Evolutionary conservation across 2,329 filamentous ascomycete species (phyloP).

Genomic region (Colletotrichum tanaceti): DNA sequence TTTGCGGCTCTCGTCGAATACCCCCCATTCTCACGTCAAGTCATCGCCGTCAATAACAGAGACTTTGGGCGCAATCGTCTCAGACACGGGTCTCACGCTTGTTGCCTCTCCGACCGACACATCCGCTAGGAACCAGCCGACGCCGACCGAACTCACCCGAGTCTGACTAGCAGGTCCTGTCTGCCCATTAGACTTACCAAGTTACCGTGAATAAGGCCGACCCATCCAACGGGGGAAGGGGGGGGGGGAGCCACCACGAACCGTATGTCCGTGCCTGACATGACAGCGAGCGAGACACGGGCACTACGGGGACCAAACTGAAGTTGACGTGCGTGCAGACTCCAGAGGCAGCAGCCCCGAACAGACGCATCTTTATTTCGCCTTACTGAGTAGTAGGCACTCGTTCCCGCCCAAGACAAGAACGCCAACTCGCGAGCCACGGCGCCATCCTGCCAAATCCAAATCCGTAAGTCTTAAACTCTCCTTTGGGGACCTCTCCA

Average conservation of each 20-base stretch:
- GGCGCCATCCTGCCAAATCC: conserved; percentile 23
- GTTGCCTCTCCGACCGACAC: conserved; percentile 24
- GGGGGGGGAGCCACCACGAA: conserved; percentile 24
- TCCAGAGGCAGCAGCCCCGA: conserved; percentile 16
- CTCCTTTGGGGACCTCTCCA: conserved; percentile 16
- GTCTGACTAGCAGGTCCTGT: background rate
- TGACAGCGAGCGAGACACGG: conserved; percentile 41
- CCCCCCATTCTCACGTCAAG: background rate
- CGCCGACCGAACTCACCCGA: conserved; percentile 14
- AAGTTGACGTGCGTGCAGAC: conserved; percentile 36
- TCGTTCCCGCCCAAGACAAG: conserved; percentile 35
- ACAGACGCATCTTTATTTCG: conserved; percentile 33
- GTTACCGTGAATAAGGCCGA: conserved; percentile 29
- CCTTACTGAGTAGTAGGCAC: too few relatives aligned
- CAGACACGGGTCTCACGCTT: conserved; percentile 38
- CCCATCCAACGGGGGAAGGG: conserved; percentile 17
- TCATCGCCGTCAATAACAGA: conserved; percentile 11
- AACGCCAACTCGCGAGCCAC: conserved; percentile 17
- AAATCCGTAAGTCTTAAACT: conserved; percentile 35
- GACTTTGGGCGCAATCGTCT: conserved; percentile 19
- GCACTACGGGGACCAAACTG: conserved; percentile 29
- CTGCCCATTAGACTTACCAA: background rate
- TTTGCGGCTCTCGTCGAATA: background rate
- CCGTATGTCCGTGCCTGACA: conserved; percentile 41
- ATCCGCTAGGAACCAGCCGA: conserved; percentile 26